These are phyloP conservation scores for Termitomyces sp. DNA, from an alignment of 768 basidiomycete species.

Conservation along the genomic window DNA sequence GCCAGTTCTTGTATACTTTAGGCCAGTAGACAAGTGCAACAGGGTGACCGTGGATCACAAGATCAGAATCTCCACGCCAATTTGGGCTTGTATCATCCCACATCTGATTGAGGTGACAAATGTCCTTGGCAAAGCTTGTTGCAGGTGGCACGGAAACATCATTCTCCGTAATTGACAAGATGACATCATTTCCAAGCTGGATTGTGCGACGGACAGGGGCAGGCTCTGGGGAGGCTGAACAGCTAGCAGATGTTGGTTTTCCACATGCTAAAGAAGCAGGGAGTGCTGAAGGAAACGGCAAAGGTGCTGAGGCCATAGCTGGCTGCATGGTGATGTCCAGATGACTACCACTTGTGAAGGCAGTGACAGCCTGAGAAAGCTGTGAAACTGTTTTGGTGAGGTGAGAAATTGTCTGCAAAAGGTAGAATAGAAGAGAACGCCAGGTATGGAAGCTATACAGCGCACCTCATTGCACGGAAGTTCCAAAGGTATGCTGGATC, in stretches of 20 bases:
- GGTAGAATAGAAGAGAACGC: too few species aligned
- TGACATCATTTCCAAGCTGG: not conserved
- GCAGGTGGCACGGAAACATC: slow-evolving; percentile 21
- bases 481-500: too few species aligned
- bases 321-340: too few species aligned
- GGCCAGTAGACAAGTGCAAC: too few species aligned
- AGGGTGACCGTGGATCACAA: slow-evolving; percentile 20
- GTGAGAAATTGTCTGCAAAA: not conserved
- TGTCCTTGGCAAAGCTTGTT: slow-evolving; percentile 17
- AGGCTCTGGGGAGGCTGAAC: too few species aligned
- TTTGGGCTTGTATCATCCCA: slow-evolving; percentile 23
- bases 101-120: slow-evolving; percentile 19
- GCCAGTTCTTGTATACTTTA: too few species aligned
- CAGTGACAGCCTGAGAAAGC: not conserved
- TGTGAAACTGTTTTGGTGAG: not conserved
- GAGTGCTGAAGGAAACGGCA: too few species aligned
- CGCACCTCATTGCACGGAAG: too few species aligned
- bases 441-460: too few species aligned
- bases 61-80: slow-evolving; percentile 17
- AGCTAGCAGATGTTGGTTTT: too few species aligned
- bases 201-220: not conserved
- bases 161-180: slow-evolving; percentile 10
- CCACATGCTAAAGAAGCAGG: too few species aligned
- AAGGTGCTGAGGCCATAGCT: not conserved
- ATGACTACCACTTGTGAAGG: not conserved